phyloP scores from a whole-genome alignment of 768 basidiomycete species.

The Suillus subluteus region DNA sequence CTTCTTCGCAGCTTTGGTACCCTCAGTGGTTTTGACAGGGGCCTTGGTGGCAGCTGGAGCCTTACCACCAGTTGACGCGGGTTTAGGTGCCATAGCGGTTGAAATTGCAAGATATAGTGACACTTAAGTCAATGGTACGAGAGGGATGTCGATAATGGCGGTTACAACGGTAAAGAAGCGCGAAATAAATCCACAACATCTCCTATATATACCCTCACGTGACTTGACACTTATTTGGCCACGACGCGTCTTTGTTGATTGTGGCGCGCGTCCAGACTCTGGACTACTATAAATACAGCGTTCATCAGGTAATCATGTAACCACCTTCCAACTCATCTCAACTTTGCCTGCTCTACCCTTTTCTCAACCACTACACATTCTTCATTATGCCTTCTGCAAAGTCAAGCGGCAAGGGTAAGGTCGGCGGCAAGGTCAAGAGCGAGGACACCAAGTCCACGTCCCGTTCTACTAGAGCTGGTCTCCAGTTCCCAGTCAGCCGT shows the following conservation, averaged over 20 bases:
- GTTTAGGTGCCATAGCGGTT: conserved; percentile 56
- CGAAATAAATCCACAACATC: conserved; percentile 14
- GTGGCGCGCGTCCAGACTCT: conserved; percentile 18
- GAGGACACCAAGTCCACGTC: conserved; percentile 59
- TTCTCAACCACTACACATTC: background rate
- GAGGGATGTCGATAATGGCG: conserved; percentile 21
- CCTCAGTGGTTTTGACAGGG: conserved; percentile 57
- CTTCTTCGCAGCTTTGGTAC: conserved; percentile 80
- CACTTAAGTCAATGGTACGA: background rate
- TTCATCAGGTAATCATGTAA: conserved; percentile 6
- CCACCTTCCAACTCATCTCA: background rate
- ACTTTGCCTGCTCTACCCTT: background rate
- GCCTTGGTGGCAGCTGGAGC: conserved; percentile 69
- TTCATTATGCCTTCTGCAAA: conserved; percentile 31
- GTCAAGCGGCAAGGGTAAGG: conserved; percentile 37
- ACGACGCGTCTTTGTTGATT: conserved; percentile 45
- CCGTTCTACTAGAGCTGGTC: conserved; percentile 75
- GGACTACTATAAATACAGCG: conserved; percentile 29
- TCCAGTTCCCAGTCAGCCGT: conserved; percentile 92
- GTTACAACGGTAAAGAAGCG: conserved; percentile 15
- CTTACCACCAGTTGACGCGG: conserved; percentile 76
- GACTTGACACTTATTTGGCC: conserved; percentile 35
- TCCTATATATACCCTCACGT: conserved; percentile 42
- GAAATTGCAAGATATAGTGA: background rate
- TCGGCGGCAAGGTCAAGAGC: conserved; percentile 57